Conservation (phyloP, 2,329 filamentous ascomycete genomes). For the Pseudonectria buxi region DNA sequence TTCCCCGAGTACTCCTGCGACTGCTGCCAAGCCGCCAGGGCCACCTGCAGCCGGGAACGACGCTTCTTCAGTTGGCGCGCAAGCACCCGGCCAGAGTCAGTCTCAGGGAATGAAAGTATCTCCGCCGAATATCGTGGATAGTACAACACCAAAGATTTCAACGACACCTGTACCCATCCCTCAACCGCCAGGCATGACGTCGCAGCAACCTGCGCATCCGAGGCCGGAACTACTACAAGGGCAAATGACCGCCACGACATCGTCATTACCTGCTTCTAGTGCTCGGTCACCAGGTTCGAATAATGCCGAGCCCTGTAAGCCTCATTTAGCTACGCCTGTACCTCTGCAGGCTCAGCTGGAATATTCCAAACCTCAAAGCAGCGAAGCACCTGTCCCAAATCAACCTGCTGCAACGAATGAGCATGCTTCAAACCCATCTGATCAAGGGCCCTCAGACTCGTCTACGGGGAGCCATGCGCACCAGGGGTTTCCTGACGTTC, state of each 20-base stretch:
- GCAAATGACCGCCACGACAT: not conserved
- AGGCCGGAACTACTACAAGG: not conserved
- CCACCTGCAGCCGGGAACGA: conserved; percentile 6
- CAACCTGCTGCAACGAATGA: not conserved
- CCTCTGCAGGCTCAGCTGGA: not conserved
- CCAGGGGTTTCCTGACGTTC: conserved; percentile 36
- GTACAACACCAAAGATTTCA: conserved; percentile 10
- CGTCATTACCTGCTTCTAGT: too few relatives aligned
- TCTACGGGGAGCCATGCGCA: conserved; percentile 1
- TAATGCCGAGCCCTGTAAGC: not conserved
- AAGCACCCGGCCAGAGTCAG: conserved; percentile 1
- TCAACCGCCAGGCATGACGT: conserved; percentile 13
- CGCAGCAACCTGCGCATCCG: conserved; percentile 4
- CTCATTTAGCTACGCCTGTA: not conserved
- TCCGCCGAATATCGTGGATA: conserved; percentile 2
- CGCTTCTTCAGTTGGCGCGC: conserved; percentile 1
- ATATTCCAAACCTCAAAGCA: not conserved
- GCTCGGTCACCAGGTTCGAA: not conserved
- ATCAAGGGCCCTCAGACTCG: too few relatives aligned
- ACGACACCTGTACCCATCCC: conserved; percentile 29
- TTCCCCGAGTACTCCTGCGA: conserved; percentile 13
- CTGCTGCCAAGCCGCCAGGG: conserved; percentile 9
- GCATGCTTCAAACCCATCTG: not conserved
- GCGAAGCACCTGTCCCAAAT: not conserved
- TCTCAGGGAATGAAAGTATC: conserved; percentile 5